Percentiles rank a stretch among this genome's conserved stretches.
phyloP scores from a whole-genome alignment of 1,284 basidiomycete species.

The Cryptococcus floricola region DNA sequence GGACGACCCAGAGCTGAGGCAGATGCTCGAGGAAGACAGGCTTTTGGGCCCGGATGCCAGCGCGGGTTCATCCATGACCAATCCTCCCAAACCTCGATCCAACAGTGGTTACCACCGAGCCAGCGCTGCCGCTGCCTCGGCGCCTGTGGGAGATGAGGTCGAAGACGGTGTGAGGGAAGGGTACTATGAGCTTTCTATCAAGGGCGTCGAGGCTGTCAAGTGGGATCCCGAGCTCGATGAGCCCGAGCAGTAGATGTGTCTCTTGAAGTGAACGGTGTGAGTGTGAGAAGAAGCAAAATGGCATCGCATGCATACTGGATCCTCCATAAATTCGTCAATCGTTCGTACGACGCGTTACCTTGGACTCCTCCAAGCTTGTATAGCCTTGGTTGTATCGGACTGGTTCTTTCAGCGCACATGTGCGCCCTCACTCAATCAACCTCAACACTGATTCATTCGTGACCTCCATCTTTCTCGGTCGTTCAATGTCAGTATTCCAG shows the following conservation, averaged over 20 bases:
- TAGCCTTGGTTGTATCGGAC: too few species aligned
- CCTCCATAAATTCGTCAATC: too few species aligned
- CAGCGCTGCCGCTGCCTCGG: background rate
- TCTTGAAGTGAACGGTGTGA: too few species aligned
- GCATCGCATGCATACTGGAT: too few species aligned
- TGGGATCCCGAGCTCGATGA: conserved; percentile 39
- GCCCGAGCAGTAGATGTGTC: background rate
- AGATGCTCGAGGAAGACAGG: conserved; percentile 18
- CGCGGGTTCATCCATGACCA: background rate
- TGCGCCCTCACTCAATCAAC: too few species aligned
- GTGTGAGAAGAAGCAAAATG: too few species aligned
- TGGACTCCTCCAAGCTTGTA: too few species aligned
- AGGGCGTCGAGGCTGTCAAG: conserved; percentile 46
- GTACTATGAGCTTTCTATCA: conserved; percentile 52
- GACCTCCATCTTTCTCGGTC: too few species aligned
- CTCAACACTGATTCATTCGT: too few species aligned
- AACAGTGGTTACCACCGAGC: background rate
- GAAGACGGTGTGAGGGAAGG: conserved; percentile 28
- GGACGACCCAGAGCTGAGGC: conserved; percentile 30
- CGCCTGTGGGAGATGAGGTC: background rate
- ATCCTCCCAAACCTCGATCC: background rate
- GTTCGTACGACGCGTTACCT: too few species aligned
- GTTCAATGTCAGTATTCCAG: too few species aligned
- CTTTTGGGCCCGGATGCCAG: background rate
- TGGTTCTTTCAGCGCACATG: too few species aligned